These are phyloP conservation scores for Populus euphratica DNA, from an alignment of 345 rosid species.

Conservation along the genomic window DNA sequence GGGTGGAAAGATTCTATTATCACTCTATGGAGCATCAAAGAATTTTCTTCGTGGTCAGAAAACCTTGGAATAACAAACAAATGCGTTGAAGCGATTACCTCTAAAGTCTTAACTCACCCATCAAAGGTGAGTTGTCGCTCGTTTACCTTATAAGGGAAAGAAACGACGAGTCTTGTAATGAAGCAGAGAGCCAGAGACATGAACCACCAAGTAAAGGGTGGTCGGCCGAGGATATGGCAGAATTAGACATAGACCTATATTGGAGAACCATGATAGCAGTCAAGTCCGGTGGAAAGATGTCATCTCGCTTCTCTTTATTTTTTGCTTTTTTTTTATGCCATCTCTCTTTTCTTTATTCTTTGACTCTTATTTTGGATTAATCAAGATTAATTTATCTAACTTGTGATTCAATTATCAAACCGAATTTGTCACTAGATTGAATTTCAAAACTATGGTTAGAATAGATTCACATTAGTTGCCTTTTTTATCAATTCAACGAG, in stretches of 20 bases:
- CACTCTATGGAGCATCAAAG: constrained; percentile 72
- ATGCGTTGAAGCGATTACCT: constrained; percentile 73
- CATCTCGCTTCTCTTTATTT: not conserved
- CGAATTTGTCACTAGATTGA: fast-evolving
- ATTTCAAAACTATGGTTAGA: no score
- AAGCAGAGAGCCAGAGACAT: constrained; percentile 47
- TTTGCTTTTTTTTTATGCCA: no score
- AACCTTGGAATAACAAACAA: constrained; percentile 80
- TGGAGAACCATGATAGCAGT: constrained; percentile 89
- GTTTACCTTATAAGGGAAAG: constrained; percentile 72
- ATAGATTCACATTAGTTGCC: no score
- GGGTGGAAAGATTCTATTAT: constrained; percentile 93
- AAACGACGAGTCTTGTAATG: constrained; percentile 62
- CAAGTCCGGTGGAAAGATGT: constrained; percentile 71
- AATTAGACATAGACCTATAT: constrained; percentile 75
- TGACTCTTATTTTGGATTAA: fast-evolving
- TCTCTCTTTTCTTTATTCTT: no score
- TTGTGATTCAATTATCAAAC: no score
- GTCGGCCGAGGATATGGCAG: constrained; percentile 99
- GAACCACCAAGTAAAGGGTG: constrained; percentile 55
- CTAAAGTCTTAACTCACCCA: constrained; percentile 64
- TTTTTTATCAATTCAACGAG: no score
- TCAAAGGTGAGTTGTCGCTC: constrained; percentile 72
- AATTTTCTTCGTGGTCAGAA: constrained; percentile 69
- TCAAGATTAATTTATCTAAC: fast-evolving